A percentile compares a stretch with the other conserved stretches of the same genome.
phyloP scores from a whole-genome alignment of 2,329 filamentous ascomycete species.

The Colletotrichum chrysophilum region DNA sequence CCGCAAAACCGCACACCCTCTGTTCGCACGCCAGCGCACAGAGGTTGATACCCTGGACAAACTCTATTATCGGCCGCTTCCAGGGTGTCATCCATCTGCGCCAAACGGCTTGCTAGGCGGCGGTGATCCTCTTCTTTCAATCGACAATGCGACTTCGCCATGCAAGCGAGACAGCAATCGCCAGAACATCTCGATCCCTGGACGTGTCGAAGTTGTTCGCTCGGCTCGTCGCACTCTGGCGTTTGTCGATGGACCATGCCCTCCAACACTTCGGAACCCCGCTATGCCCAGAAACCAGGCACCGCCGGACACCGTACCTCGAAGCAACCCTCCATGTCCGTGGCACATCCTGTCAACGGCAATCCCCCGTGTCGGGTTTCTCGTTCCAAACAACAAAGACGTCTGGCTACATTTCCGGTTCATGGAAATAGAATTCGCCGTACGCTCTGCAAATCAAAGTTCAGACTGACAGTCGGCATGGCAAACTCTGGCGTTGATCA shows the following conservation, averaged over 20 bases:
- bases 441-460: neutral
- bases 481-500: neutral
- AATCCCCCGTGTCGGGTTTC: neutral
- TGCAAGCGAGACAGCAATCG: neutral
- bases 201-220: neutral
- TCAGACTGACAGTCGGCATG: neutral
- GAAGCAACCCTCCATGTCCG: neutral
- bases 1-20: neutral
- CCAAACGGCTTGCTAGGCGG: neutral
- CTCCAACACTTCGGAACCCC: neutral
- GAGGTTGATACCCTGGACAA: neutral
- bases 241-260: neutral
- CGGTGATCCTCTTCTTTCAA: neutral
- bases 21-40: neutral
- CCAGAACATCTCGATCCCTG: neutral
- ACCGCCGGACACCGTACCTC: neutral
- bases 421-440: constrained; percentile 8
- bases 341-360: neutral
- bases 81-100: neutral
- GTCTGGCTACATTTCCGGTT: neutral
- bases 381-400: neutral
- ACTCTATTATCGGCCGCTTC: neutral
- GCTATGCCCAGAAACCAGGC: neutral
- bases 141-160: neutral
- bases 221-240: neutral